Evolutionary conservation across 768 basidiomycete species (phyloP), one percentile per base, ranked within the genome.

Genomic region (Filobasidium floriforme): DNA sequence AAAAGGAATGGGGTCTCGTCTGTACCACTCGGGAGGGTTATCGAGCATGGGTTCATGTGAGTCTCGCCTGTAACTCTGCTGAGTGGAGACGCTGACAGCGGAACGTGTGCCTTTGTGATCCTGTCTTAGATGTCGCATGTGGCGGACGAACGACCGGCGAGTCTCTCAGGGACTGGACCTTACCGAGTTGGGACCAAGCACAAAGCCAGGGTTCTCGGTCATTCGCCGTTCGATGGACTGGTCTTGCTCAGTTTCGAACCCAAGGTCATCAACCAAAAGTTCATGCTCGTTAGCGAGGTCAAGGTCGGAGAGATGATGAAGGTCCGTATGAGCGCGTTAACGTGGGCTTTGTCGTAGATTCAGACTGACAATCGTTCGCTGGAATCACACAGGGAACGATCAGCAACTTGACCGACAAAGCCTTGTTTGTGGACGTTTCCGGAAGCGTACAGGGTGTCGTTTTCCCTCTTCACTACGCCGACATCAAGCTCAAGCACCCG

Each of bases 401-500:
- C 69, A 93, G 90, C 80, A 87, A 84, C 68, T 82, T 99, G 59
- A 87, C 87, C 1, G 87, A 89, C 65, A 83, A 85, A 41, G 88
- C 85, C 0, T 80, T 99, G 43, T 94, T 96, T 73, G 85, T 98
- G 49, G 86, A 89, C 32, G 81, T 98, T 63, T 86, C 88, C 5
- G 91, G 90, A 6, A 89, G 84, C 67, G 86, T 97, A 40, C 91
- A 96, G 73, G 96, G 90, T 32, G 88, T 96, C 29, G 83, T 97
- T 24, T 96, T 90, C 89, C 92, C 93, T 0, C 85, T 86, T 68
- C 96, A 98, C 75, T 96, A 89, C 75, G 92, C 96, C 12, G 96
- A 99, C 77, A 92, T 98, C 73, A 76, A 81, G n/a, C 83, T 98
- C 71, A 96, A 92, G 75, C 89, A 97, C 75, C 94, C 94, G 11